Evolutionary conservation across 1,139 yeast species (phyloP), one percentile per base, ranked within the genome.

Genomic region (Hyphopichia fennica): DNA sequence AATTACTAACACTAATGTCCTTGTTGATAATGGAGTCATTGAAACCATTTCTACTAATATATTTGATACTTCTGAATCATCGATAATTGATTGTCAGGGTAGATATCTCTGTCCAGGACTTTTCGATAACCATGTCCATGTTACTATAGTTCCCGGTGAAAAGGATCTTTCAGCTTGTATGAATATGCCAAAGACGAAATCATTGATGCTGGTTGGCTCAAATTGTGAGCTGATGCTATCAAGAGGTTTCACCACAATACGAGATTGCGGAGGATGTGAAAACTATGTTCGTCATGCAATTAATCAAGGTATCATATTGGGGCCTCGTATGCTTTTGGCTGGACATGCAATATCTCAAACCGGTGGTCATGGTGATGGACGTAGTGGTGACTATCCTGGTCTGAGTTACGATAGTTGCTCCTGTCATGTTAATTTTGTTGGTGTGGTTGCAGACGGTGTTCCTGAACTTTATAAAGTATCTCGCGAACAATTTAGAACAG

Each of bases 231-330:
- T 41, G 15, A 53, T 55, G 48, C 38, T 57, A 22, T 43, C 44
- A 4, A 50, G 58, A 43, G 61, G 61, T 2, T 57, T 57, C 37
- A 57, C 61, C 14, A 45, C 57, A 3, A 42, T 56, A 15, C 47
- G 61, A 34, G 61, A 57, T 42, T 53, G 59, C 47, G 61, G 57
- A 16, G 61, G 61, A 10, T 44, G 52, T 20, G 57, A 52, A 31
- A 37, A 42, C 18, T 48, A 39, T 29, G 18, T 57, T n/a, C 45
- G 50, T 6, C 42, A 51, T 29, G 60, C 60, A 0, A 48, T 57
- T 13, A 43, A 51, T 8, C 56, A 56, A 33, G 60, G 60, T 3
- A 47, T 56, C 13, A 51, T 56, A 16, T 42, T 40, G 15, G 61
- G 60, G 0, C 61, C 61, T 4, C 44, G 59, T 35, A 33, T 55